Evolutionary conservation across 2,329 filamentous ascomycete genomes (phyloP), one percentile per base, ranked within the genome.

Genomic region (Verticillium isaacii): DNA sequence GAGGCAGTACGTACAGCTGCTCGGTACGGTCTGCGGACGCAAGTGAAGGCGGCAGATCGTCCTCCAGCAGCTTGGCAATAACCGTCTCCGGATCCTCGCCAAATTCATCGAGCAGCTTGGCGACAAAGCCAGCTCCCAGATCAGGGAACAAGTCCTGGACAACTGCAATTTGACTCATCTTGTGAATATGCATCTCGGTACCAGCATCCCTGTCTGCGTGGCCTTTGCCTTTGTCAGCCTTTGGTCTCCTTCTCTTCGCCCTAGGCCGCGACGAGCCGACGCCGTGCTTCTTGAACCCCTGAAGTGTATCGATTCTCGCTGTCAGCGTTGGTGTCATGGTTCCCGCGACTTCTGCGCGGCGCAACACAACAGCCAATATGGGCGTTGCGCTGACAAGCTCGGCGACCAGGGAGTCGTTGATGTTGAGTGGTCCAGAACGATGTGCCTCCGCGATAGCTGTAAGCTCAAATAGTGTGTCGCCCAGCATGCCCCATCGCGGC

Each of bases 121-220:
- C 82, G 17, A 98, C 80, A 71, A 97, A 98, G 0, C 84, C 91
- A 4, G 91, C 89, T 5, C 93, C 93, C 11, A 98, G 80, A 65
- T 96, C 87, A 0, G 94, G 92, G 70, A 98, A 97, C 0, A 98
- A 80, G 71, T 99, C 94, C 71, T 97, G 93, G n/a, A 99, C 83
- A 72, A 96, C 92, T 0, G 90, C 90, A 59, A 98, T 87, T 57
- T 94, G 85, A 68, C 90, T 93, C 85, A 96, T 89, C 52, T 83
- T 88, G 74, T 97, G 92, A 25, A 94, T 78, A 69, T 95, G 91
- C 37, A 93, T 78, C 54, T 84, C 80, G 2, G 73, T 74, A 6
- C 75, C 69, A 7, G 70, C 65, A 3, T 73, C 70, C 55, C 76
- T 74, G 45, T 73, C 70, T 62, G 75, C 76, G 14, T 74, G 72